Evolutionary conservation across 345 rosid species (phyloP), one percentile per base, ranked within the genome.

Genomic region (Salix koriyanagi): DNA sequence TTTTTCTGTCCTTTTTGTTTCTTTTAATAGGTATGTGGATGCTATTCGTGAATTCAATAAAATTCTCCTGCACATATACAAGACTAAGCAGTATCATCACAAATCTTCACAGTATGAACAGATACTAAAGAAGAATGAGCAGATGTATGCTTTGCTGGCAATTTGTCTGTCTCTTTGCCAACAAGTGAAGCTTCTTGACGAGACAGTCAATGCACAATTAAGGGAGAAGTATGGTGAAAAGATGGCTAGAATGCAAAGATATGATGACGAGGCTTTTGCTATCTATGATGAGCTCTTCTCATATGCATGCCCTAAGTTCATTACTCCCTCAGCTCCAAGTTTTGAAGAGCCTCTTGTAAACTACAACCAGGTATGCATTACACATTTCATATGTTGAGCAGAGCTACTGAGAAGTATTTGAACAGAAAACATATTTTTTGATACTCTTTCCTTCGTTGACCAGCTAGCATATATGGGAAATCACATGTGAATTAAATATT

Each of bases 171-270:
- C 97, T 7, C 95, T 96, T 75, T 96, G 99, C 67, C 99, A 98
- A 23, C 99, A 93, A 80, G 85, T 85, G 65, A 92, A 93, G 82
- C 97, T 93, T 81, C 90, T 93, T 30, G 99, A 96, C 8, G 99
- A 96, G 79, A 90, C 96, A 69, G 98, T 96, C 60, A 92, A 88
- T 79, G 76, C 90, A 78, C 99, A 93, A 26, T 71, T 96, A 84
- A 85, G 92, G 65, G 99, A 96, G 89, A 96, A 96, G 86, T 93
- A 96, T 81, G 99, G 99, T 78, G 99, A 96, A 71, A 96, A 96
- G 88, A 96, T 96, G 98, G 77, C 81, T 78, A 87, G 94, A 80
- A 92, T 96, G 96, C 99, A 89, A 84, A 89, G 97, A 81, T 96
- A 62, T 50, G 99, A 96, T 64, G 97, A 93, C 9, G 99, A 96